Conservation (phyloP, 306 rosid species). For the Prunus fruticosa region DNA sequence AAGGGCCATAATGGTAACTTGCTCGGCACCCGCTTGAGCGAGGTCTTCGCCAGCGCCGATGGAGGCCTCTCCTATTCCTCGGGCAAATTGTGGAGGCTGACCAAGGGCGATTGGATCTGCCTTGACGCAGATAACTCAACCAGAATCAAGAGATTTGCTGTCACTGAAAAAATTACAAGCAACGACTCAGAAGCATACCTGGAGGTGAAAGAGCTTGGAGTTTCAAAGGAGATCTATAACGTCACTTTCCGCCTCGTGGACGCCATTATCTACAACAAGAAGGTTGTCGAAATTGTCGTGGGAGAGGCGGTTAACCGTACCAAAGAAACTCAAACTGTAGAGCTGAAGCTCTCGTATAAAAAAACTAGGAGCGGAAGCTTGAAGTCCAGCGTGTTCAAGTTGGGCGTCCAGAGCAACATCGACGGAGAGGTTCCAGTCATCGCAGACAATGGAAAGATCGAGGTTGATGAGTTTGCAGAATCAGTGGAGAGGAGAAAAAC, state of each 20-base stretch:
- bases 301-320: background rate
- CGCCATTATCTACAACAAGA: background rate
- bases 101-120: background rate
- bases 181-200: too few relatives aligned
- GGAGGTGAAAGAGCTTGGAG: too few relatives aligned
- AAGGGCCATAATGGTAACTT: background rate
- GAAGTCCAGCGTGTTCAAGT: background rate
- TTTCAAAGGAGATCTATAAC: background rate
- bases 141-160: background rate
- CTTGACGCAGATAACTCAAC: background rate
- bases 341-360: background rate
- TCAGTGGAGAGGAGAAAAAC: background rate
- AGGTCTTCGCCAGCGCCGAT: background rate
- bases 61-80: background rate
- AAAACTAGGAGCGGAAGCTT: background rate
- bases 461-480: background rate
- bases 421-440: background rate
- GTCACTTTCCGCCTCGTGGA: slow-evolving; percentile 1
- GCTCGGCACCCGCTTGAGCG: background rate
- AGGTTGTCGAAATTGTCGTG: background rate
- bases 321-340: background rate
- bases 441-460: background rate
- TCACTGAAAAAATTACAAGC: too few relatives aligned
- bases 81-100: background rate
- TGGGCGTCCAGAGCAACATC: background rate